A percentile compares a stretch with the other conserved stretches of the same genome.
These are phyloP conservation scores for Incumbomyces delicatus DNA, from an alignment of 2,329 filamentous ascomycete species.

Conservation along the genomic window DNA sequence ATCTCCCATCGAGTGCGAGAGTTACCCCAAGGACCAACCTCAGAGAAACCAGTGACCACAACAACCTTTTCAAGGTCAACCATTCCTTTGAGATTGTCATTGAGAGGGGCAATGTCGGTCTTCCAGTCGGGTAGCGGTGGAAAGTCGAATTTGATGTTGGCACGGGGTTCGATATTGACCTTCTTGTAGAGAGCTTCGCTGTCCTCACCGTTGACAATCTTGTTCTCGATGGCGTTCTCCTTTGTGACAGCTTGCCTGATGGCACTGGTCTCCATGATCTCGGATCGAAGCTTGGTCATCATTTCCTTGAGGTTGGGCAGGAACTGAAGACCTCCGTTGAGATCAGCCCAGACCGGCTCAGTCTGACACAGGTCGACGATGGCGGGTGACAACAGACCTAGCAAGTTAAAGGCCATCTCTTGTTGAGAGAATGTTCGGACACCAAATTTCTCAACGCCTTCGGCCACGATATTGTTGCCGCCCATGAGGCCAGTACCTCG, in stretches of 20 bases:
- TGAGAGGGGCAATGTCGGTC: slow-evolving; percentile 77
- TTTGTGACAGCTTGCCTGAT: slow-evolving; percentile 88
- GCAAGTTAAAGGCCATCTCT: slow-evolving; percentile 98
- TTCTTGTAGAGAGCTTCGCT: slow-evolving; percentile 92
- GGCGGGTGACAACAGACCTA: slow-evolving; percentile 87
- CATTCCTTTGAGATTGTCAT: slow-evolving; percentile 87
- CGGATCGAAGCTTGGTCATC: slow-evolving; percentile 87
- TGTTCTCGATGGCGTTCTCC: slow-evolving; percentile 93
- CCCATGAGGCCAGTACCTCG: slow-evolving; percentile 97
- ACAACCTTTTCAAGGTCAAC: slow-evolving; percentile 97
- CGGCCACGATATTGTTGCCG: slow-evolving; percentile 93
- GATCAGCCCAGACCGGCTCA: slow-evolving; percentile 91
- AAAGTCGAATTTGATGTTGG: slow-evolving; percentile 98
- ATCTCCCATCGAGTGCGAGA: slow-evolving; percentile 98
- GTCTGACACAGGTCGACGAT: slow-evolving; percentile 93
- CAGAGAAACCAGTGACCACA: slow-evolving; percentile 91
- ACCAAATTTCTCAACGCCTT: slow-evolving; percentile 91
- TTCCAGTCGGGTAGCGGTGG: slow-evolving; percentile 87
- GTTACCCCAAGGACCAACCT: slow-evolving; percentile 98
- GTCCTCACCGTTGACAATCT: slow-evolving; percentile 87
- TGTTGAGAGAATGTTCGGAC: slow-evolving; percentile 98
- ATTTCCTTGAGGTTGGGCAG: slow-evolving; percentile 89
- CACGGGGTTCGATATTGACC: slow-evolving; percentile 82
- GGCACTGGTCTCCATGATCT: slow-evolving; percentile 90
- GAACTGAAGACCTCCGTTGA: slow-evolving; percentile 96